Base-by-base conservation (phyloP, 805 yeast genomes). In the Pichia gijzeniarum region DNA sequence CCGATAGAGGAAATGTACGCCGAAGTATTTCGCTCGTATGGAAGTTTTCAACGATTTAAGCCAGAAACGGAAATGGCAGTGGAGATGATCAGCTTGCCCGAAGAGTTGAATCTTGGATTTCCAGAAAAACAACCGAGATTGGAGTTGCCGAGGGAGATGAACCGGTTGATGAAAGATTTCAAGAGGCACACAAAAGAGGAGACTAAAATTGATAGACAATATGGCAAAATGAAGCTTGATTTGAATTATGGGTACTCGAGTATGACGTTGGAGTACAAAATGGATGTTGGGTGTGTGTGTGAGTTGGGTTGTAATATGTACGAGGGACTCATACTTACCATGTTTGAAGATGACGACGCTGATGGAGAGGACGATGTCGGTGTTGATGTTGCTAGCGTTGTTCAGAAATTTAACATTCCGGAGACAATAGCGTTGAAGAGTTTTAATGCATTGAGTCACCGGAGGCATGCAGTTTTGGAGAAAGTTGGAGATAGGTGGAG, bases 291-390 rank as follows among this genome's bases (percentile, higher is more conserved):
- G 10, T 10, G 9, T 17, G 5, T 17, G 5, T 9, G 17, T 30
- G 17, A 36, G 4, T 6, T 44, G 3, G 20, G 7, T 10, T 39
- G 47, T 30, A 44, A 44, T 34, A 33, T 44, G 39, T 44, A 44
- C 22, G 43, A 44, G 5, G 43, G 47, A 3, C 12, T 44, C 18
- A 44, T 44, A 13, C 39, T 44, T 17, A 9, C 13, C 14, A 17
- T 44, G 20, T 44, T 44, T 27, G 17, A 44, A 16, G 35, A 44
- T 14, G 18, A 8, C 13, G 25, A 35, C n/a, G 35, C 16, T 19
- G 10, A 44, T 20, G 35, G 39, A 18, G 18, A 8, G 12, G 25
- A 35, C n/a, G 35, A 21, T 19, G 10, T 44, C 12, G 17, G 13
- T 3, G 28, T 14, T 1, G 34, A 34, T 5, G 30, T n/a, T 9